Evolutionary conservation across 768 basidiomycete genomes (phyloP).

Genomic region (Phylloporus scabripes): DNA sequence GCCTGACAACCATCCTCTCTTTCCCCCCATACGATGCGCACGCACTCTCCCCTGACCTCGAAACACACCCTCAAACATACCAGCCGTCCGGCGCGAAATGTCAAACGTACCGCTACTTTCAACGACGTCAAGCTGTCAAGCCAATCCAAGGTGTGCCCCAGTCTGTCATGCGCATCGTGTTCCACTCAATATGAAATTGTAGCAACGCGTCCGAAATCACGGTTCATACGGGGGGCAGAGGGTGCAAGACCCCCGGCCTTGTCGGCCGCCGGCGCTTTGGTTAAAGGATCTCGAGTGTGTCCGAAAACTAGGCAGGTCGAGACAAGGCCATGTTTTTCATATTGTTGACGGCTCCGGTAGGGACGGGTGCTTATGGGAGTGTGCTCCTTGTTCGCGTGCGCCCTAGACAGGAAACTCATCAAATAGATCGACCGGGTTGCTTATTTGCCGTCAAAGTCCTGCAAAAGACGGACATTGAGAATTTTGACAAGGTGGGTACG

Average conservation of each 20-base stretch:
- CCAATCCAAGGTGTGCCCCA: constrained; percentile 6
- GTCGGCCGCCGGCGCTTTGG: constrained; percentile 34
- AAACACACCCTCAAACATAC: constrained; percentile 7
- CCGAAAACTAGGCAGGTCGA: constrained; percentile 35
- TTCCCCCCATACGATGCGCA: constrained; percentile 13
- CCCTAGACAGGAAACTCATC: constrained; percentile 24
- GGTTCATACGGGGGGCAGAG: constrained; percentile 2
- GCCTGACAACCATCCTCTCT: neutral
- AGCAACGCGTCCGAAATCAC: constrained; percentile 16
- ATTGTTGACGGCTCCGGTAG: constrained; percentile 22
- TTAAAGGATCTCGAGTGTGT: constrained; percentile 40
- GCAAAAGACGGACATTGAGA: constrained; percentile 32
- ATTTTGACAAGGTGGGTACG: constrained; percentile 27
- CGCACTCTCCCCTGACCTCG: constrained; percentile 4
- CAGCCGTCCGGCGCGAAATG: neutral
- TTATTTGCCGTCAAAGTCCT: constrained; percentile 45
- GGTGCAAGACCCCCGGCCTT: constrained; percentile 29
- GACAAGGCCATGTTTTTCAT: neutral
- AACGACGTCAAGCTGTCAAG: neutral
- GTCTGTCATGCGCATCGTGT: neutral
- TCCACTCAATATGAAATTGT: neutral
- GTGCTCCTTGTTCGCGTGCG: constrained; percentile 39
- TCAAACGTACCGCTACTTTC: neutral
- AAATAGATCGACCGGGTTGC: constrained; percentile 32
- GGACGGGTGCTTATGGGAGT: constrained; percentile 37